phyloP scores from a whole-genome alignment of 2,329 filamentous ascomycete species.

The Annulohypoxylon truncatum region DNA sequence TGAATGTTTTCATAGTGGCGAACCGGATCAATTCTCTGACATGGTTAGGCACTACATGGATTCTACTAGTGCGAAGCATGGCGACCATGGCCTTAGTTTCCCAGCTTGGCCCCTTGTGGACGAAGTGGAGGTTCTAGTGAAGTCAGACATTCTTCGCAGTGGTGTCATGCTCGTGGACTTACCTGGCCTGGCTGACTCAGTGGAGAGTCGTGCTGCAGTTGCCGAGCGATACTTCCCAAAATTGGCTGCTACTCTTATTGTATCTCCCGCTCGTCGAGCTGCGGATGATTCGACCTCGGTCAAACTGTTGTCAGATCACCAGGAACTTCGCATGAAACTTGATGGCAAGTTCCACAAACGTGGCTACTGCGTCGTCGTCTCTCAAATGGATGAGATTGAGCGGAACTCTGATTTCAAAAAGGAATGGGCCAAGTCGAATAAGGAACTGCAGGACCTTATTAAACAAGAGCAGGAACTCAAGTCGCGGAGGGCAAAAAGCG shows the following conservation, averaged over 20 bases:
- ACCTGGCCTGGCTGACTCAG: conserved; percentile 4
- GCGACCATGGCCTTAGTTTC: background rate
- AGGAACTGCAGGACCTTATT: background rate
- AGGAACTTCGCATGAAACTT: conserved; percentile 11
- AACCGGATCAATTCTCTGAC: background rate
- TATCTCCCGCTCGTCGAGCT: conserved; percentile 6
- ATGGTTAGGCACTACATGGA: conserved; percentile 1
- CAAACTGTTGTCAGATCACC: background rate
- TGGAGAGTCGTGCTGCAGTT: conserved; percentile 9
- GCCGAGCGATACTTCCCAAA: conserved; percentile 6
- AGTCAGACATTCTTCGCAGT: conserved; percentile 8
- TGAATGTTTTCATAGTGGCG: background rate
- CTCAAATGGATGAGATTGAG: background rate
- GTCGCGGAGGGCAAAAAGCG: background rate
- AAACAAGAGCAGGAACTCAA: background rate
- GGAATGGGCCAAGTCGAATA: background rate
- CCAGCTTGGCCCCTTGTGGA: conserved; percentile 8
- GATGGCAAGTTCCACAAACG: conserved; percentile 9
- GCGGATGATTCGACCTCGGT: conserved; percentile 8
- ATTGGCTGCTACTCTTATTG: conserved; percentile 4
- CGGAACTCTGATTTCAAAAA: background rate
- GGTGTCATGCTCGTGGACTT: conserved; percentile 6
- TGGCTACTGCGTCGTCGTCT: background rate
- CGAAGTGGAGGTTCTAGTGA: conserved; percentile 2
- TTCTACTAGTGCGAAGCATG: conserved; percentile 3